phyloP scores from a whole-genome alignment of 768 basidiomycete species.

The Daedaleopsis nitida region DNA sequence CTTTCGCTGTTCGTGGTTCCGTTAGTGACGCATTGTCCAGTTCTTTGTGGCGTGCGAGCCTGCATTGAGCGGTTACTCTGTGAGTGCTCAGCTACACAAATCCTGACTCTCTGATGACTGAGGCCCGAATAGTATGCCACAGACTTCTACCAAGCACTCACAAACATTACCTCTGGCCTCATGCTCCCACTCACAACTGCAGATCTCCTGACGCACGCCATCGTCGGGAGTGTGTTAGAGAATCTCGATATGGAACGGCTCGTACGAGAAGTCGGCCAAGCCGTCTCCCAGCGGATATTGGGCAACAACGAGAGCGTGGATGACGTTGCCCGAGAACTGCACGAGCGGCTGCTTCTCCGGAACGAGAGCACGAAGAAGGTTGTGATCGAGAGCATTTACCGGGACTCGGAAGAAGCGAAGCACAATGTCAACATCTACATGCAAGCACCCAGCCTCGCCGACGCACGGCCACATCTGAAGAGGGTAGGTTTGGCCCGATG shows the following conservation, averaged over 20 bases:
- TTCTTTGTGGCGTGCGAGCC: conserved; percentile 99
- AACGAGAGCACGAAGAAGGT: conserved; percentile 98
- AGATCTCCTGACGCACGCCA: conserved; percentile 91
- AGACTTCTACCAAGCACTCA: conserved; percentile 94
- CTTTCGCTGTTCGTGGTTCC: background rate
- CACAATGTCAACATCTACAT: conserved; percentile 91
- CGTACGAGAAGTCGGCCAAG: conserved; percentile 91
- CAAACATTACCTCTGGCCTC: conserved; percentile 88
- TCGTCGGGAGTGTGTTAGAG: conserved; percentile 94
- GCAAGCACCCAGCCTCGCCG: conserved; percentile 65
- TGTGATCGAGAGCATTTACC: conserved; percentile 95
- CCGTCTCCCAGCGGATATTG: conserved; percentile 89
- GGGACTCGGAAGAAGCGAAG: conserved; percentile 82
- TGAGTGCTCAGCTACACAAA: conserved; percentile 37
- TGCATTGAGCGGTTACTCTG: conserved; percentile 89
- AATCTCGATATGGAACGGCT: conserved; percentile 98
- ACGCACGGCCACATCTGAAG: conserved; percentile 77
- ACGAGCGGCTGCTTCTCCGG: conserved; percentile 85
- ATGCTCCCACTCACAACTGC: conserved; percentile 97
- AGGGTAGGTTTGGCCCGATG: conserved; percentile 53
- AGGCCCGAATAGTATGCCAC: conserved; percentile 67
- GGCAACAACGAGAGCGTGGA: conserved; percentile 95
- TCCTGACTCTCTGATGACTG: conserved; percentile 17
- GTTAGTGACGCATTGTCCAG: conserved; percentile 41
- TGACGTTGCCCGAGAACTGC: conserved; percentile 92